phyloP scores from a whole-genome alignment of 176 grass and related monocot genomes.

The Lolium perenne region DNA sequence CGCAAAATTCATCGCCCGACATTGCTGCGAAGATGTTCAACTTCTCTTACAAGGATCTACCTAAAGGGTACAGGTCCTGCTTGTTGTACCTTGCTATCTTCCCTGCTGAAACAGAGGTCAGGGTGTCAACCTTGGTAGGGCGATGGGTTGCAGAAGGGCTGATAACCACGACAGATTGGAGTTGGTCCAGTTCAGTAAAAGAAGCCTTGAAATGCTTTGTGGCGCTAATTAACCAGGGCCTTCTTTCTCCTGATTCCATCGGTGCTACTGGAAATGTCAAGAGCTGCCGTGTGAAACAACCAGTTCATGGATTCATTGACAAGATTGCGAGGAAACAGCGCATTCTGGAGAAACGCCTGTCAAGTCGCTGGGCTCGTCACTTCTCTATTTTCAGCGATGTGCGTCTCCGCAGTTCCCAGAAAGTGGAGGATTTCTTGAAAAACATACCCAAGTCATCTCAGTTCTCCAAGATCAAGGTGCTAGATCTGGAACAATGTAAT shows the following conservation, averaged over 20 bases:
- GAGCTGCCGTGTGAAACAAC: neutral
- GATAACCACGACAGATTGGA: too few species aligned
- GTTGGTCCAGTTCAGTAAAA: too few species aligned
- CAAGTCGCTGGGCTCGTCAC: constrained; percentile 6
- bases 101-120: neutral
- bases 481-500: too few species aligned
- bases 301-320: constrained; percentile 10
- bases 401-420: neutral
- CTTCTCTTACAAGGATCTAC: neutral
- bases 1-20: too few species aligned
- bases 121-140: neutral
- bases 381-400: constrained; percentile 38
- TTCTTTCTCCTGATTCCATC: neutral
- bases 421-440: too few species aligned
- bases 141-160: neutral
- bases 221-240: neutral
- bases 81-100: constrained; percentile 26
- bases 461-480: too few species aligned
- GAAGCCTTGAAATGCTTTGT: constrained; percentile 16
- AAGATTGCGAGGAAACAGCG: neutral
- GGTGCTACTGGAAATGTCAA: neutral
- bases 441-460: too few species aligned
- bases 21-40: neutral
- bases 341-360: constrained; percentile 1
- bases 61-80: neutral